A percentile compares a stretch with the other conserved stretches of the same genome.
These are phyloP conservation scores for Fusarium agapanthi DNA, from an alignment of 2,329 filamentous ascomycete genomes.

Conservation along the genomic window DNA sequence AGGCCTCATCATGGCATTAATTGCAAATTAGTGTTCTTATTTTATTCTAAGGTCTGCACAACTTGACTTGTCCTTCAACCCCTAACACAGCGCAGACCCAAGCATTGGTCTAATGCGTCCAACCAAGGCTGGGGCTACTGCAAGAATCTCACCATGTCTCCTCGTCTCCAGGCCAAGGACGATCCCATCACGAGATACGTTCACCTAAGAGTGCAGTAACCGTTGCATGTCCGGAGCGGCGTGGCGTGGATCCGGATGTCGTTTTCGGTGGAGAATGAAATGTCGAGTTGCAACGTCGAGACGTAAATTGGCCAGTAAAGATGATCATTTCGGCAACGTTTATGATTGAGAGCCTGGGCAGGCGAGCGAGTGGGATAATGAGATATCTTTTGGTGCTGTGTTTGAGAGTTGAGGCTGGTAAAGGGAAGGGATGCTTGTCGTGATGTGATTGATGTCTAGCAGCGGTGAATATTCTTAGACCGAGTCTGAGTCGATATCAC, in stretches of 20 bases:
- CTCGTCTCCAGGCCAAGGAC: background rate
- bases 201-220: slow-evolving; percentile 36
- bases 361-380: background rate
- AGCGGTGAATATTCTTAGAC: slow-evolving; percentile 6
- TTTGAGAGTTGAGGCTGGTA: background rate
- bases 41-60: background rate
- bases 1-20: background rate
- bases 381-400: background rate
- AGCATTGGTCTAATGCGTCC: background rate
- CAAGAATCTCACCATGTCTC: slow-evolving; percentile 21
- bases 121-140: background rate
- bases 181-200: slow-evolving; percentile 42
- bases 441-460: background rate
- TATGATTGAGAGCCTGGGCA: slow-evolving; percentile 1
- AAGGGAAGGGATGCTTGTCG: slow-evolving; percentile 18
- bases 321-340: slow-evolving; percentile 6
- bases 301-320: slow-evolving; percentile 10
- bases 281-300: background rate
- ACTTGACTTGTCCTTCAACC: background rate
- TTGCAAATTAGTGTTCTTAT: background rate
- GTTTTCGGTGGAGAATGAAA: slow-evolving; percentile 5
- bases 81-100: background rate
- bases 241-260: slow-evolving; percentile 9
- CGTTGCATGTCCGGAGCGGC: slow-evolving; percentile 16
- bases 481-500: slow-evolving; percentile 4